phyloP scores from a whole-genome alignment of 148 eudicot species.

The Agrostemma githago region DNA sequence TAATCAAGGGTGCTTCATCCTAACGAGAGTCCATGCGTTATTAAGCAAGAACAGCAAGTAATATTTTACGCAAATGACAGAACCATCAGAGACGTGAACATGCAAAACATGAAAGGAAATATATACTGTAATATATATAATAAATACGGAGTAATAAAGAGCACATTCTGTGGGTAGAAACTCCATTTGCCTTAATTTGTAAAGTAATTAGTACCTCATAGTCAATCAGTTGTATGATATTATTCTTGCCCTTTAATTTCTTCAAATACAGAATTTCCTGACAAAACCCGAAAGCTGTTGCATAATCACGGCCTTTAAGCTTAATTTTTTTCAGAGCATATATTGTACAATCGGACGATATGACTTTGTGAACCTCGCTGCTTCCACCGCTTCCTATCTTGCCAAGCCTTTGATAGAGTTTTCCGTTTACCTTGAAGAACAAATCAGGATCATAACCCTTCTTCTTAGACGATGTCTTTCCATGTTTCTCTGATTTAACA shows the following conservation, averaged over 20 bases:
- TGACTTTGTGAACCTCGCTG: conserved; percentile 98
- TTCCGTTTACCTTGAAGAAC: conserved; percentile 93
- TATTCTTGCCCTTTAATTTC: conserved; percentile 75
- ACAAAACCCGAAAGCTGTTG: conserved; percentile 91
- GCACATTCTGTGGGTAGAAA: background rate
- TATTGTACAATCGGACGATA: conserved; percentile 83
- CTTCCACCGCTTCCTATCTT: conserved; percentile 99
- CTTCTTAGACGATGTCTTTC: conserved; percentile 58
- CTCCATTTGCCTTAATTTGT: background rate
- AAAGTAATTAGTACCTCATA: conserved; percentile 69
- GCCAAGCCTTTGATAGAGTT: conserved; percentile 96
- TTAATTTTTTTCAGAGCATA: conserved; percentile 93
- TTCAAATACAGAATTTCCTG: conserved; percentile 88
- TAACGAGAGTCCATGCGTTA: background rate
- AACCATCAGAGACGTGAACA: background rate
- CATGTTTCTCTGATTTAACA: conserved; percentile 52
- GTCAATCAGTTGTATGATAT: conserved; percentile 93
- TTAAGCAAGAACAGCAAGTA: background rate
- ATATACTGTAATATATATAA: too few relatives aligned
- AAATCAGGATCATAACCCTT: conserved; percentile 70
- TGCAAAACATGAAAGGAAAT: background rate
- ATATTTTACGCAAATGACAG: background rate
- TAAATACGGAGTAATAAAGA: too few relatives aligned
- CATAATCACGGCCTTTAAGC: conserved; percentile 96
- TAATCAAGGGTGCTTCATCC: background rate